Evolutionary conservation across 192 early-diverging fungal species (phyloP).

Genomic region (Thamnidium elegans): DNA sequence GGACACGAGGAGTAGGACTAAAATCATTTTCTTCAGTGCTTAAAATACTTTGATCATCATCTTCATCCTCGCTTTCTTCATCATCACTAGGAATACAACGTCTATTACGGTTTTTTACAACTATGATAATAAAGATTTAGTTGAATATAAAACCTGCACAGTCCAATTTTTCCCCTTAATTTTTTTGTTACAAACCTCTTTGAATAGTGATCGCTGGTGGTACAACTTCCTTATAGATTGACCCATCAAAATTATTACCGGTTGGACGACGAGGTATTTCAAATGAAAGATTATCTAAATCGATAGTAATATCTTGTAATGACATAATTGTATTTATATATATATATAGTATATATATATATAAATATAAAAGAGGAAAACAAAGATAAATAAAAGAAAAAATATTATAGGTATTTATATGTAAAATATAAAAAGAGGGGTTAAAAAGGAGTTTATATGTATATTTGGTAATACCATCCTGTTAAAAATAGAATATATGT

Average conservation of each 20-base stretch:
- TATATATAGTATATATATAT: conserved; percentile 1
- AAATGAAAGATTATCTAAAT: conserved; percentile 24
- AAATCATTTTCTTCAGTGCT: conserved; percentile 9
- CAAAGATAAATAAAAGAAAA: background rate
- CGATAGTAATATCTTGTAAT: conserved; percentile 25
- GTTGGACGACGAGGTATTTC: conserved; percentile 15
- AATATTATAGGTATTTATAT: background rate
- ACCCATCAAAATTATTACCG: conserved; percentile 7
- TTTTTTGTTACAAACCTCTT: conserved; percentile 13
- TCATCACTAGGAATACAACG: conserved; percentile 29
- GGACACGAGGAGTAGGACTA: background rate
- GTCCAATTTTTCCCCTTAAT: background rate
- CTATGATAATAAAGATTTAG: conserved; percentile 5
- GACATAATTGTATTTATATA: conserved; percentile 12
- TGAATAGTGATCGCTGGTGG: conserved; percentile 6
- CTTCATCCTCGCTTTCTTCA: conserved; percentile 26
- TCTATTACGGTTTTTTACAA: conserved; percentile 17
- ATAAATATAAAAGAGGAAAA: conserved; percentile 18
- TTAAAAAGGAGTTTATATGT: background rate
- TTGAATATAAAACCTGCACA: conserved; percentile 11
- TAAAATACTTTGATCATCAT: conserved; percentile 6
- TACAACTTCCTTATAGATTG: conserved; percentile 4
- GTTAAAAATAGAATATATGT: too few relatives aligned
- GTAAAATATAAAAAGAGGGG: background rate
- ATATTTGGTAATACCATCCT: too few relatives aligned